Percentiles rank a stretch among this genome's conserved stretches.
These are phyloP conservation scores for Botrytis pseudocinerea DNA, from an alignment of 2,329 filamentous ascomycete species.

Conservation along the genomic window DNA sequence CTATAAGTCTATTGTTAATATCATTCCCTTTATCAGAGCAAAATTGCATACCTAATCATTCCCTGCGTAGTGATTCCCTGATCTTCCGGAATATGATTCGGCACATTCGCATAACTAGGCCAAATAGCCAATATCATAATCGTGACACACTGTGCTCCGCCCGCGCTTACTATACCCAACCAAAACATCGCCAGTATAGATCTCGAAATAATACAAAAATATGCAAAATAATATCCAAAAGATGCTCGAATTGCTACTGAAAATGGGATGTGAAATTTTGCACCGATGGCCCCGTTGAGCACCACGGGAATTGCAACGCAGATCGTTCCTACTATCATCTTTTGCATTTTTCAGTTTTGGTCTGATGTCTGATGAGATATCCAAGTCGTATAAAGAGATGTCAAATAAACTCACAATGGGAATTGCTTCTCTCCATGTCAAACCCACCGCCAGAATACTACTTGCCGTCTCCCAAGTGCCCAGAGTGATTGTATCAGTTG, in stretches of 20 bases:
- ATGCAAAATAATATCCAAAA: slow-evolving; percentile 50
- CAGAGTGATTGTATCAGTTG: slow-evolving; percentile 45
- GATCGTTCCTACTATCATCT: slow-evolving; percentile 60
- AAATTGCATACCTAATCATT: slow-evolving; percentile 46
- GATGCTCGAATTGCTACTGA: slow-evolving; percentile 48
- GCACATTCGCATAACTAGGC: slow-evolving; percentile 51
- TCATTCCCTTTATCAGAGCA: slow-evolving; percentile 27
- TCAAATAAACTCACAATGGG: slow-evolving; percentile 39
- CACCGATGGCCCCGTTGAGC: slow-evolving; percentile 49
- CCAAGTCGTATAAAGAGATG: slow-evolving; percentile 19
- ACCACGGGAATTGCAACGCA: slow-evolving; percentile 58
- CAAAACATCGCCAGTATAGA: slow-evolving; percentile 51
- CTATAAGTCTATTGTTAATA: slow-evolving; percentile 25
- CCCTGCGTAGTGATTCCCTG: slow-evolving; percentile 56
- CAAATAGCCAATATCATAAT: slow-evolving; percentile 51
- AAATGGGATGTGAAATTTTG: slow-evolving; percentile 51
- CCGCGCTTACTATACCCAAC: slow-evolving; percentile 67
- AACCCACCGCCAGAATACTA: slow-evolving; percentile 51
- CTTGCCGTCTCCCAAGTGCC: slow-evolving; percentile 55
- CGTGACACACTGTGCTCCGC: slow-evolving; percentile 55
- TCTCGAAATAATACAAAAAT: slow-evolving; percentile 45
- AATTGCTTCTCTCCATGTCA: slow-evolving; percentile 57
- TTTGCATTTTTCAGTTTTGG: slow-evolving; percentile 23
- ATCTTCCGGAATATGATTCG: slow-evolving; percentile 45
- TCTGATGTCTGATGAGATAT: background rate